phyloP scores from a whole-genome alignment of 805 yeast species.

The Ogataea populi-albae region DNA sequence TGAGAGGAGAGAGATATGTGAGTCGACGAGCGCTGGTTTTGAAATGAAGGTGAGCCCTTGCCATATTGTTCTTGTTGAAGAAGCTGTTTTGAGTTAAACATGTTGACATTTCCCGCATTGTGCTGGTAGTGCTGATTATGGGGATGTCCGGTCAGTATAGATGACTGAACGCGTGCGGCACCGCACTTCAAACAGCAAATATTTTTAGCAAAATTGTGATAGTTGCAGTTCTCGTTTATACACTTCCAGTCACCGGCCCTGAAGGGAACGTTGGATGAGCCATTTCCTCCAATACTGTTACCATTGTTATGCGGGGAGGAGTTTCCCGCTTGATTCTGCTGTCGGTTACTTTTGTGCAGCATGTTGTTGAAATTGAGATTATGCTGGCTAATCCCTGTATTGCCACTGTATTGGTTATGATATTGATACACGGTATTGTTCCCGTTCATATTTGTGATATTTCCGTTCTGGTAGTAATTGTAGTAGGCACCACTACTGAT shows the following conservation, averaged over 20 bases:
- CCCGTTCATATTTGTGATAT: not conserved
- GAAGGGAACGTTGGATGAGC: conserved; percentile 68
- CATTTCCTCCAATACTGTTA: conserved; percentile 12
- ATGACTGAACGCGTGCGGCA: conserved; percentile 51
- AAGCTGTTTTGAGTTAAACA: too few species aligned
- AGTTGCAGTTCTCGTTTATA: conserved; percentile 69
- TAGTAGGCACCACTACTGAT: not conserved
- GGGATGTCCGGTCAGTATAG: conserved; percentile 30
- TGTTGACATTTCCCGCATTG: conserved; percentile 2
- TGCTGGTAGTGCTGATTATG: conserved; percentile 20
- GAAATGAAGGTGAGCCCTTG: conserved; percentile 1
- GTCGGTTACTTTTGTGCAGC: not conserved
- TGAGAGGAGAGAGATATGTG: too few species aligned
- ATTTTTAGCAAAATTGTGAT: conserved; percentile 92
- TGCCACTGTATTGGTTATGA: conserved; percentile 5
- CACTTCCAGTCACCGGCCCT: conserved; percentile 98
- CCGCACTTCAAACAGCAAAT: conserved; percentile 86
- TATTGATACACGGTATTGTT: not conserved
- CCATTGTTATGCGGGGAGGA: conserved; percentile 18
- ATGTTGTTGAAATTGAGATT: conserved; percentile 5
- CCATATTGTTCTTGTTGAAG: not conserved
- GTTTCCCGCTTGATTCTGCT: conserved; percentile 14
- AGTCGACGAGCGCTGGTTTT: not conserved
- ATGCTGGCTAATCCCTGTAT: conserved; percentile 1
- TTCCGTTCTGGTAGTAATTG: not conserved